phyloP scores from a whole-genome alignment of 805 yeast genomes.

The Saccharomyces paradoxus region DNA sequence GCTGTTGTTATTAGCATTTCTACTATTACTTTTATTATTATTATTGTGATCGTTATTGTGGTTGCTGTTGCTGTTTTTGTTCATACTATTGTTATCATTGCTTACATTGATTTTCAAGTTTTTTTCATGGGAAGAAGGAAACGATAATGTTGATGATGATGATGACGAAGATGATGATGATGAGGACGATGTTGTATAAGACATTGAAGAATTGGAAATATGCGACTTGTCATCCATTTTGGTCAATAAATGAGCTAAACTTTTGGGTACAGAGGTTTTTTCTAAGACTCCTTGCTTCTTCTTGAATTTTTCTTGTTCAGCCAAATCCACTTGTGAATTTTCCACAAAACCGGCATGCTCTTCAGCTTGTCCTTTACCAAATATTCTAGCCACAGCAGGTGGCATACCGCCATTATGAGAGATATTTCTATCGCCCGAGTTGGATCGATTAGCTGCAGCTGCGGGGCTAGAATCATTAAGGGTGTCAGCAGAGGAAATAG shows the following conservation, averaged over 20 bases:
- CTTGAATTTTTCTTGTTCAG: conserved; percentile 42
- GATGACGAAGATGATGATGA: not conserved
- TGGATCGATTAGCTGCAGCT: not conserved
- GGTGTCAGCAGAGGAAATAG: not conserved
- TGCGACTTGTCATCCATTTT: conserved; percentile 26
- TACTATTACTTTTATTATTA: not conserved
- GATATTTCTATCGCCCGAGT: not conserved
- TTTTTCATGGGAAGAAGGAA: not conserved
- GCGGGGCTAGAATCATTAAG: not conserved
- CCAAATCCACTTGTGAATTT: conserved; percentile 31
- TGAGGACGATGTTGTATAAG: not conserved
- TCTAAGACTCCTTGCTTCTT: conserved; percentile 45
- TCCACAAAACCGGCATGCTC: conserved; percentile 33
- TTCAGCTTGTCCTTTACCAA: conserved; percentile 25
- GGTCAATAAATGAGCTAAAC: conserved; percentile 42
- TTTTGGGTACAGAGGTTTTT: conserved; percentile 45
- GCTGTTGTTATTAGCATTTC: not conserved
- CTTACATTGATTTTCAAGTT: conserved; percentile 4
- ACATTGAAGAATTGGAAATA: not conserved
- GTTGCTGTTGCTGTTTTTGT: too few relatives aligned
- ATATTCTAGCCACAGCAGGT: conserved; percentile 46
- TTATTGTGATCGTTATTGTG: not conserved
- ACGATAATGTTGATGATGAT: not conserved
- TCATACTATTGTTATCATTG: not conserved
- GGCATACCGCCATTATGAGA: conserved; percentile 47